Evolutionary conservation across 208 protist species (phyloP).

Genomic region (Leishmania tropica): DNA sequence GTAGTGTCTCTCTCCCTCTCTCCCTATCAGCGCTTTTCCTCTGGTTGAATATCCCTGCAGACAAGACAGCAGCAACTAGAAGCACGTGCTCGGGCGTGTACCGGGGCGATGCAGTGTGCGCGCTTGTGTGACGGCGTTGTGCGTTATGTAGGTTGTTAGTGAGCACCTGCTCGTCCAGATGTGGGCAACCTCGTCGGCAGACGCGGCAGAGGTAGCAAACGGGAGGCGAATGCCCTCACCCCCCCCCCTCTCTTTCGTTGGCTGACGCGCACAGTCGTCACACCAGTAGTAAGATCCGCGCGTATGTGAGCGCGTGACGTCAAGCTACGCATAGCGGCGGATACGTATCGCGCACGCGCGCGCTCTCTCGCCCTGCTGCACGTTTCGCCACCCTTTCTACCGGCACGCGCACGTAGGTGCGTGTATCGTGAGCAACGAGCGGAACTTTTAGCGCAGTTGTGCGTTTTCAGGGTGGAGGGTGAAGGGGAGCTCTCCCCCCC

Average conservation of each 20-base stretch:
- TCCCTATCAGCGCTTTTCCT: not conserved
- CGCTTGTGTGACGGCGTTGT: not conserved
- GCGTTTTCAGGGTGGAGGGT: no score
- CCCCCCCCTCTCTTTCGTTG: not conserved
- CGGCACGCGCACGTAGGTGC: not conserved
- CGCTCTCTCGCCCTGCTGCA: not conserved
- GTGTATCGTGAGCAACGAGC: not conserved
- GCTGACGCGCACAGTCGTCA: not conserved
- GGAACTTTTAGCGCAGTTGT: no score
- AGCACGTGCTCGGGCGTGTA: not conserved
- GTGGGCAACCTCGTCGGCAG: not conserved
- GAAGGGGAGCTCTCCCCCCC: no score
- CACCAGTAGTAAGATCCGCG: not conserved
- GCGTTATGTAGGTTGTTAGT: not conserved
- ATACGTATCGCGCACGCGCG: not conserved
- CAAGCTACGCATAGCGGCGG: not conserved
- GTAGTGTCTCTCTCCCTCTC: not conserved
- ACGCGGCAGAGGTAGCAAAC: not conserved
- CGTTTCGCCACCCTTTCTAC: not conserved
- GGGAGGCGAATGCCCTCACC: not conserved
- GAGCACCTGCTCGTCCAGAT: not conserved
- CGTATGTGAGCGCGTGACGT: not conserved
- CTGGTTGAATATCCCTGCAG: not conserved
- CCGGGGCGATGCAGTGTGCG: not conserved
- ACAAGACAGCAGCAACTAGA: not conserved